Evolutionary conservation across 495 filamentous ascomycete genomes (phyloP), one percentile per base, ranked within the genome.

Genomic region (Penicillium argentinense): DNA sequence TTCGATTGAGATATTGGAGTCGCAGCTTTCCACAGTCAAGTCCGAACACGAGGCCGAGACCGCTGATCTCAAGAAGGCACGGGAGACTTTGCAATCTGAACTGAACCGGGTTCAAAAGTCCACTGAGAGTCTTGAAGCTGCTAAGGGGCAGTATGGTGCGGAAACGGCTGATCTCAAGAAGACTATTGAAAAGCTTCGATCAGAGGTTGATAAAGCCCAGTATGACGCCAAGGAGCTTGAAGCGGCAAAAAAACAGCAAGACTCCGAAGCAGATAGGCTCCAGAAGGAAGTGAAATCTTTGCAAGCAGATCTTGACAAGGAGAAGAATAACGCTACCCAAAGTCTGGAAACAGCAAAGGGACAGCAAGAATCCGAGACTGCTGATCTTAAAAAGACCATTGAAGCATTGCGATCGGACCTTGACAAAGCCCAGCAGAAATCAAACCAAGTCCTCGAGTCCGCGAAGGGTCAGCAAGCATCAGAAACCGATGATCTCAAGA

Each of bases 81-180:
- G 78, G 17, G 71, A 75, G 47, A 62, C 69, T 19, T 63, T 85
- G 12, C 75, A 80, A 56, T 73, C 75, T 12, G 76, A 84, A 47
- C 50, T 86, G 38, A 79, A 80, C 33, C 37, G 48, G 32, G 26
- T 51, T 26, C 73, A 82, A 57, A 72, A 72, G 9, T 74, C 80
- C 32, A 45, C 81, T 25, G 78, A 79, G 7, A 76, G 80, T 47
- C 48, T 87, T 23, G 77, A 79, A 59, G 76, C 83, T 54, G 67
- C 74, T 39, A 66, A 68, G 45, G 66, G 57, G 33, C 58, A 79
- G 30, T 63, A 85, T 74, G 78, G 85, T 19, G 75, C 79, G 1
- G 80, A 87, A 53, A 68, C 76, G 52, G 74, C 77, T 1, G 80
- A 82, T 17, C 64, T 86, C 42, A 76, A 78, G 45, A 73, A 77